Conservation (phyloP, 306 rosid genomes). For the Aeschynomene evenia region DNA sequence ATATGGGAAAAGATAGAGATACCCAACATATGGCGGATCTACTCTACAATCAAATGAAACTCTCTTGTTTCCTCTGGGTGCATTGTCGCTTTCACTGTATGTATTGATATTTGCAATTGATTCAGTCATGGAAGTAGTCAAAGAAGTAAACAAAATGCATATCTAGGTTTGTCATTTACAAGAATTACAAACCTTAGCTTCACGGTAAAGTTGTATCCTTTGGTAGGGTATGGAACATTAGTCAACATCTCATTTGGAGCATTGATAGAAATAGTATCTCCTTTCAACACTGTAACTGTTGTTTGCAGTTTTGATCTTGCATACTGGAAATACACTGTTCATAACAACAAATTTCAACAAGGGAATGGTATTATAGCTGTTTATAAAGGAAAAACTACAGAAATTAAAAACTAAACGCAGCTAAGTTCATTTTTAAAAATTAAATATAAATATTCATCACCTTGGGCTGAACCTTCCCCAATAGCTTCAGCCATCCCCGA, state of each 20-base stretch:
- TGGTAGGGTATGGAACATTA: conserved; percentile 76
- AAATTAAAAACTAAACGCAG: conserved; percentile 2
- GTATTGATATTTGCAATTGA: conserved; percentile 30
- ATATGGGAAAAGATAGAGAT: conserved; percentile 34
- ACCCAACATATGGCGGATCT: conserved; percentile 92
- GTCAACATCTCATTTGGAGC: conserved; percentile 83
- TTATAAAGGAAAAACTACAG: conserved; percentile 20
- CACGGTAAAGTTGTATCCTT: conserved; percentile 87
- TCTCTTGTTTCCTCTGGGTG: conserved; percentile 44
- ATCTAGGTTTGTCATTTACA: conserved; percentile 34
- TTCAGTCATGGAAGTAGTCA: conserved; percentile 21
- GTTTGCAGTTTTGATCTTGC: conserved; percentile 66
- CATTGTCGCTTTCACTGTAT: conserved; percentile 40
- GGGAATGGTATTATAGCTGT: conserved; percentile 8
- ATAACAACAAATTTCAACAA: conserved; percentile 30
- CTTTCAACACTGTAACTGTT: conserved; percentile 53
- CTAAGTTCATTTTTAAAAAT: conserved; percentile 23
- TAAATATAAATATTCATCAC: conserved; percentile 41
- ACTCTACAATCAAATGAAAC: conserved; percentile 67
- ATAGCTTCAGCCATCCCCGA: conserved; percentile 76
- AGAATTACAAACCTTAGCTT: conserved; percentile 71
- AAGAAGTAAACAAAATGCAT: conserved; percentile 19
- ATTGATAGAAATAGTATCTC: conserved; percentile 58
- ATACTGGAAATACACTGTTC: conserved; percentile 69
- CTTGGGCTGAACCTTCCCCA: conserved; percentile 86